Conservation (phyloP, 768 basidiomycete genomes). For the Leucosporidium creatinivorum region DNA sequence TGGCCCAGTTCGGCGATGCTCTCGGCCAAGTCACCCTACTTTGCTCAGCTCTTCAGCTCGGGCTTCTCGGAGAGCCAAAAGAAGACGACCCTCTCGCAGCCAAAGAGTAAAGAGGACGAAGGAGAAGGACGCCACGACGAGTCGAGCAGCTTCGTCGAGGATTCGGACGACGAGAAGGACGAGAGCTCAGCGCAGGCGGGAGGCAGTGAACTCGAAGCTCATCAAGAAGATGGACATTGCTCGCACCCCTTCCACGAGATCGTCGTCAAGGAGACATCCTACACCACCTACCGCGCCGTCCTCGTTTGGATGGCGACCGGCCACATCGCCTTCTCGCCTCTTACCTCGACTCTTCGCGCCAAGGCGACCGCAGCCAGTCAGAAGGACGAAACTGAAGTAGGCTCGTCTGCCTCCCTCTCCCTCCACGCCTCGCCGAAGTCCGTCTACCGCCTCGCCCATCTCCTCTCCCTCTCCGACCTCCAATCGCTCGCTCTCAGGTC, state of each 20-base stretch:
- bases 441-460: not conserved
- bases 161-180: not conserved
- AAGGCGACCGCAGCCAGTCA: too few relatives aligned
- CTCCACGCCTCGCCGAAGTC: slow-evolving; percentile 3
- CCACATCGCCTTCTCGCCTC: not conserved
- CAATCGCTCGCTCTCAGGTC: not conserved
- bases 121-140: too few relatives aligned
- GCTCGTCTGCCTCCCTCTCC: not conserved
- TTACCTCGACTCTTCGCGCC: not conserved
- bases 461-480: not conserved
- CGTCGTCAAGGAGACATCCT: not conserved
- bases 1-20: slow-evolving; percentile 3
- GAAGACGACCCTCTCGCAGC: too few relatives aligned
- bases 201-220: too few relatives aligned
- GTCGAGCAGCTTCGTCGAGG: not conserved
- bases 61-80: not conserved
- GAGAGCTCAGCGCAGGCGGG: not conserved
- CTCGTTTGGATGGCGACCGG: slow-evolving; percentile 1
- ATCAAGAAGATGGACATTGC: too few relatives aligned
- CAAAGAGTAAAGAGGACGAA: too few relatives aligned
- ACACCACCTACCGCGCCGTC: slow-evolving; percentile 6
- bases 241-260: not conserved
- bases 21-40: not conserved
- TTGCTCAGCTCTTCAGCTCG: not conserved
- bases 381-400: not conserved